Evolutionary conservation across 1,284 basidiomycete genomes (phyloP).

Genomic region (Irpex rosettiformis): DNA sequence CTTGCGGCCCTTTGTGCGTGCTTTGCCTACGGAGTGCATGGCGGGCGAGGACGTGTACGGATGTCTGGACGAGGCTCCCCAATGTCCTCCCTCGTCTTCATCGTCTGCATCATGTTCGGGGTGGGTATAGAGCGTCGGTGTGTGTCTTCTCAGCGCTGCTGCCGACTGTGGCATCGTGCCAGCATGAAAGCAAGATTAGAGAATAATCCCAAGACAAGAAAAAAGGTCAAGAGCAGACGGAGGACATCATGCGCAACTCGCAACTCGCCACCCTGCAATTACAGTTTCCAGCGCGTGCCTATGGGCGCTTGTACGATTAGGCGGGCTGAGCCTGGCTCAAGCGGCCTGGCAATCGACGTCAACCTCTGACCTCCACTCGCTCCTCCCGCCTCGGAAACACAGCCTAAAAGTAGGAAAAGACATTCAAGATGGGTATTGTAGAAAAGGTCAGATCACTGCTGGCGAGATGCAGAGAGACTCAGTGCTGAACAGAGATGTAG

Average conservation of each 20-base stretch:
- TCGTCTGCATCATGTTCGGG: slow-evolving; percentile 46
- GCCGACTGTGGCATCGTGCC: slow-evolving; percentile 7
- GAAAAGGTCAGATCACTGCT: slow-evolving; percentile 62
- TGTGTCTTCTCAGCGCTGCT: slow-evolving; percentile 43
- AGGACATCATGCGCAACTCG: background rate
- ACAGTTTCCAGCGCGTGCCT: background rate
- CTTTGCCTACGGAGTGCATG: slow-evolving; percentile 21
- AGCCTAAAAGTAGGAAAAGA: background rate
- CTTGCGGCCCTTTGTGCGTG: slow-evolving; percentile 28
- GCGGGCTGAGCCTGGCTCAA: background rate
- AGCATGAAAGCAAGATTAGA: slow-evolving; percentile 10
- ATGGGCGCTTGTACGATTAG: background rate
- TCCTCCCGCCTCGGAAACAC: background rate
- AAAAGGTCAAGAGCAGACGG: background rate
- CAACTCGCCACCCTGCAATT: background rate
- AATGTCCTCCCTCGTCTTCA: slow-evolving; percentile 40
- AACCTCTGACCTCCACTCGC: slow-evolving; percentile 1
- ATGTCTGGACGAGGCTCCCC: slow-evolving; percentile 31
- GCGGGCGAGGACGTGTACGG: slow-evolving; percentile 21
- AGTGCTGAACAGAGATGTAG: slow-evolving; percentile 33
- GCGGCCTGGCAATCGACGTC: slow-evolving; percentile 4
- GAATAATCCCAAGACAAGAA: slow-evolving; percentile 5
- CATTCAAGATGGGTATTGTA: slow-evolving; percentile 74
- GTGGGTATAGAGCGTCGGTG: slow-evolving; percentile 64
- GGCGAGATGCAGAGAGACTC: background rate